Percentiles rank a stretch among this genome's conserved stretches.
Conservation (phyloP, 2,329 filamentous ascomycete species). For the Phaeosphaeria sp. region DNA sequence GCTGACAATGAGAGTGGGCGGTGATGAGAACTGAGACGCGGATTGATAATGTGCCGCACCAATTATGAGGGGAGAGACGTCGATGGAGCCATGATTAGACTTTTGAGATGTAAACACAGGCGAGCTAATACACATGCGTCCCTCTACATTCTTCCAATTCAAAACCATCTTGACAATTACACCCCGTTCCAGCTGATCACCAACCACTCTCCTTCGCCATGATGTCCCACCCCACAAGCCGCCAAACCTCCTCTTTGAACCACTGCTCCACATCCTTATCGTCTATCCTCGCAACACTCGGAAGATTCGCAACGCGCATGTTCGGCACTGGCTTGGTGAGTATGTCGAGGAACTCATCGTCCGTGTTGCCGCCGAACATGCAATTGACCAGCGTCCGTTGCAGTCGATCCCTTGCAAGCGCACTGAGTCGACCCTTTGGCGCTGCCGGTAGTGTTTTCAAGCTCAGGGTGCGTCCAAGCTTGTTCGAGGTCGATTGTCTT, state of each 20-base stretch:
- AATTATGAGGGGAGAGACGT: too few relatives aligned
- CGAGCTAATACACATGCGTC: too few relatives aligned
- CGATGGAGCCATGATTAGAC: too few relatives aligned
- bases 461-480: slow-evolving; percentile 32
- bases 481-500: slow-evolving; percentile 6
- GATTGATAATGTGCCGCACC: too few relatives aligned
- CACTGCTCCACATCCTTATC: slow-evolving; percentile 56
- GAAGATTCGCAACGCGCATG: slow-evolving; percentile 25
- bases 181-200: slow-evolving; percentile 4
- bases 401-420: slow-evolving; percentile 51
- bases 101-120: too few relatives aligned
- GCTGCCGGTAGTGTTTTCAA: slow-evolving; percentile 28
- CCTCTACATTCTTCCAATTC: too few relatives aligned
- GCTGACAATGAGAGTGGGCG: too few relatives aligned
- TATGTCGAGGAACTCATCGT: slow-evolving; percentile 52
- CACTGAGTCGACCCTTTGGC: slow-evolving; percentile 42
- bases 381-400: slow-evolving; percentile 54
- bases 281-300: slow-evolving; percentile 45
- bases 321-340: slow-evolving; percentile 48
- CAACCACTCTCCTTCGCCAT: slow-evolving; percentile 36
- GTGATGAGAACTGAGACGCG: too few relatives aligned
- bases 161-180: neutral
- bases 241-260: slow-evolving; percentile 65
- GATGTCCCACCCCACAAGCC: slow-evolving; percentile 64
- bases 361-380: slow-evolving; percentile 49